Conservation (phyloP, 2,329 filamentous ascomycete genomes). For the Aureobasidium sp. region DNA sequence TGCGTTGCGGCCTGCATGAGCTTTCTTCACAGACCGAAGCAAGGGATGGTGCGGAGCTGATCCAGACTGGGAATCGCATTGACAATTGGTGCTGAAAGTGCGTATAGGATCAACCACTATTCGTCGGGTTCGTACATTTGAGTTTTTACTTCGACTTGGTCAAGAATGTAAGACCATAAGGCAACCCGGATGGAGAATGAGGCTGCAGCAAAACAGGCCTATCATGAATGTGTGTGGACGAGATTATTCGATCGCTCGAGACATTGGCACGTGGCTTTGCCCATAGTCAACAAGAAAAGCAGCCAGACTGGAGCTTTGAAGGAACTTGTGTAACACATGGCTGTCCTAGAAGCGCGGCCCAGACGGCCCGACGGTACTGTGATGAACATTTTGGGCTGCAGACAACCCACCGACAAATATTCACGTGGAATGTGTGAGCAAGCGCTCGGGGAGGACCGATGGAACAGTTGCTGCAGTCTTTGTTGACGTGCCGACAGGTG, state of each 20-base stretch:
- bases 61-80: conserved; percentile 8
- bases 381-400: not conserved
- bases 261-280: conserved; percentile 2
- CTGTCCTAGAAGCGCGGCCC: not conserved
- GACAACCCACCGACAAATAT: not conserved
- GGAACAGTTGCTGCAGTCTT: not conserved
- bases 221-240: not conserved
- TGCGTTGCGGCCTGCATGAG: conserved; percentile 14
- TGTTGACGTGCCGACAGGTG: conserved; percentile 1
- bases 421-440: conserved; percentile 14
- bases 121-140: not conserved
- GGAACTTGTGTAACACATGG: conserved; percentile 12
- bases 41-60: conserved; percentile 8
- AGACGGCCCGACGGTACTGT: not conserved
- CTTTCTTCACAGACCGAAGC: conserved; percentile 1
- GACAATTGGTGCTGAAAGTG: not conserved
- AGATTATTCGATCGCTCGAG: not conserved
- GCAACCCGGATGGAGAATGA: conserved; percentile 2
- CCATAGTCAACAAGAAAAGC: not conserved
- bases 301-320: not conserved
- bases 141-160: not conserved
- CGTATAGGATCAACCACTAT: not conserved
- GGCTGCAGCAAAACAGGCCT: not conserved
- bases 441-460: conserved; percentile 2
- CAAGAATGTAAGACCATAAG: conserved; percentile 13